Evolutionary conservation across 805 yeast genomes (phyloP).

Genomic region (Wickerhamiella musiphila): DNA sequence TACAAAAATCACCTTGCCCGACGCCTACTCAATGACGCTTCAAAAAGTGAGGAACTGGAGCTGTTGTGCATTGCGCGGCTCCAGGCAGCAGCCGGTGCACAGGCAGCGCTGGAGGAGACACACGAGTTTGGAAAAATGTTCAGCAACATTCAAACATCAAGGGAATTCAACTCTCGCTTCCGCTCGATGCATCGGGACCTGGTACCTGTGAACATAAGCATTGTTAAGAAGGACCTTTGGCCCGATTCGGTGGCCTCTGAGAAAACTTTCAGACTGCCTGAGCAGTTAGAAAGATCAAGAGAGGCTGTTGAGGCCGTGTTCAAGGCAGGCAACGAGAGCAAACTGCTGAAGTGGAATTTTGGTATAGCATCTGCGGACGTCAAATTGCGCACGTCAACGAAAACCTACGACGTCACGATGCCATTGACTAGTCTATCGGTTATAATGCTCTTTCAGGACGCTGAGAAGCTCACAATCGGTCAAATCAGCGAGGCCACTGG

Average conservation of each 20-base stretch:
- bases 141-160: slow-evolving; percentile 7
- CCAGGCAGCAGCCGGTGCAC: slow-evolving; percentile 5
- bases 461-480: slow-evolving; percentile 32
- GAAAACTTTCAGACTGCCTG: slow-evolving; percentile 33
- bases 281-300: slow-evolving; percentile 27
- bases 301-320: slow-evolving; percentile 36
- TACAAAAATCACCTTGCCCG: slow-evolving; percentile 80
- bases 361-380: slow-evolving; percentile 72
- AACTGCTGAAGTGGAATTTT: slow-evolving; percentile 62
- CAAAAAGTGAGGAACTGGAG: slow-evolving; percentile 69
- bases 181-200: slow-evolving; percentile 36
- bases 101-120: slow-evolving; percentile 1
- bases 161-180: slow-evolving; percentile 2
- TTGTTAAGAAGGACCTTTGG: slow-evolving; percentile 56
- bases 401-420: slow-evolving; percentile 62
- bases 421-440: slow-evolving; percentile 70
- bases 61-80: slow-evolving; percentile 39
- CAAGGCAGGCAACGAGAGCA: slow-evolving; percentile 33
- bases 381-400: slow-evolving; percentile 46
- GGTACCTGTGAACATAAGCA: slow-evolving; percentile 46
- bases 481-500: slow-evolving; percentile 50
- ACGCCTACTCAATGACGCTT: slow-evolving; percentile 70
- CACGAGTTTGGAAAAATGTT: slow-evolving; percentile 80
- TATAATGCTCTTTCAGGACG: slow-evolving; percentile 52
- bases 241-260: slow-evolving; percentile 63